Conservation (phyloP, 202 grass and related monocot species). For the Eragrostis tef region DNA sequence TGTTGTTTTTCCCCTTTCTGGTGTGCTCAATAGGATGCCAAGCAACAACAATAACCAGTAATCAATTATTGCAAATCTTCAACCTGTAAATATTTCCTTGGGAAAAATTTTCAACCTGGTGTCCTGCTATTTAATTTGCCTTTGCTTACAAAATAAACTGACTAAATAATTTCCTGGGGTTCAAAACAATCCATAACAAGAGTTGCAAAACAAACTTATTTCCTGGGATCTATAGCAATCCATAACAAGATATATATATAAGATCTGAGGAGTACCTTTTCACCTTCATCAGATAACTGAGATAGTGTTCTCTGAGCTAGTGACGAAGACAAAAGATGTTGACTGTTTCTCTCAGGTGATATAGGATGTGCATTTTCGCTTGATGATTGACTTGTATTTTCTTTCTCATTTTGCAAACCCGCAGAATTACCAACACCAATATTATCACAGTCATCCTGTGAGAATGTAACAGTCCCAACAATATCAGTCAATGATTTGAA, state of each 20-base stretch:
- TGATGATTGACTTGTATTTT: conserved; percentile 29
- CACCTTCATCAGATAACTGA: conserved; percentile 53
- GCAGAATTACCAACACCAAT: conserved; percentile 34
- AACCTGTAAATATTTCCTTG: neutral
- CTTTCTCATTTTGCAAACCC: conserved; percentile 37
- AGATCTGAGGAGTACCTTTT: conserved; percentile 59
- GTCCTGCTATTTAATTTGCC: conserved; percentile 3
- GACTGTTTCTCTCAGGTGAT: conserved; percentile 44
- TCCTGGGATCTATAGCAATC: conserved; percentile 24
- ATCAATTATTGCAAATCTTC: conserved; percentile 8
- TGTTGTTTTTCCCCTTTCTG: neutral
- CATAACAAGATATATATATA: conserved; percentile 14
- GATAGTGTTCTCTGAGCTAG: conserved; percentile 41
- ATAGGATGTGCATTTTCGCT: conserved; percentile 46
- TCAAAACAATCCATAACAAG: conserved; percentile 25
- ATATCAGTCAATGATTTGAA: conserved; percentile 68
- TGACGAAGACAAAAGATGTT: conserved; percentile 34
- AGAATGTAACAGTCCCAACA: conserved; percentile 58
- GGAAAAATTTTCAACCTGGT: neutral
- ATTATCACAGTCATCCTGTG: conserved; percentile 51
- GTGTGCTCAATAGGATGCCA: neutral
- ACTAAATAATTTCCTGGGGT: conserved; percentile 11
- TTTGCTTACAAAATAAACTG: conserved; percentile 36
- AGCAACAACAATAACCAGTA: conserved; percentile 17
- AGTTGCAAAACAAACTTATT: conserved; percentile 37